These are phyloP conservation scores for Penicillium sp. DNA, from an alignment of 2,329 filamentous ascomycete genomes.

Conservation along the genomic window DNA sequence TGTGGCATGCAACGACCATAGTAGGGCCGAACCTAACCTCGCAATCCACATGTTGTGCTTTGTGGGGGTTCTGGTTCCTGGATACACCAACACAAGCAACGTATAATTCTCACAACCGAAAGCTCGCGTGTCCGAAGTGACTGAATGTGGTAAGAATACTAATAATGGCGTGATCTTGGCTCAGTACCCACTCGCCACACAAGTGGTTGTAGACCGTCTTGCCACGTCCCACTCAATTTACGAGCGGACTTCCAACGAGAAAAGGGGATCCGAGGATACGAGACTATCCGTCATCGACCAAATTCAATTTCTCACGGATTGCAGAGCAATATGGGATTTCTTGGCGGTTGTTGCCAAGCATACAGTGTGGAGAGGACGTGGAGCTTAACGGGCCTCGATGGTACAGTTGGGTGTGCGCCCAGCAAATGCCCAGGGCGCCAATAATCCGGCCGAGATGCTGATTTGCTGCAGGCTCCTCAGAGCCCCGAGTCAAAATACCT, in stretches of 20 bases:
- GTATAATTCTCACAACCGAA: background rate
- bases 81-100: slow-evolving; percentile 1
- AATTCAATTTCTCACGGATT: background rate
- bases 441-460: background rate
- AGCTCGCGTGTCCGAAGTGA: background rate
- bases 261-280: background rate
- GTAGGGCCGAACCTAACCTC: slow-evolving; percentile 6
- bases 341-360: background rate
- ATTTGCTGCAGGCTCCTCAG: background rate
- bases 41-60: slow-evolving; percentile 17
- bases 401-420: background rate
- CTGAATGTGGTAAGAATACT: slow-evolving; percentile 11
- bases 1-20: slow-evolving; percentile 21
- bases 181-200: background rate
- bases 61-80: background rate
- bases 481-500: background rate
- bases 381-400: background rate
- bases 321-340: background rate
- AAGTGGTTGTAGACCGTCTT: background rate
- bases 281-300: background rate
- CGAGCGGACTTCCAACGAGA: background rate
- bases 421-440: background rate
- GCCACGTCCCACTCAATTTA: background rate
- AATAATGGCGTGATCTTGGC: slow-evolving; percentile 15
- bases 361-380: background rate